Percentiles rank a stretch among this genome's conserved stretches.
These are phyloP conservation scores for Coemansia sp. DNA, from an alignment of 192 early-diverging fungal genomes.

Conservation along the genomic window DNA sequence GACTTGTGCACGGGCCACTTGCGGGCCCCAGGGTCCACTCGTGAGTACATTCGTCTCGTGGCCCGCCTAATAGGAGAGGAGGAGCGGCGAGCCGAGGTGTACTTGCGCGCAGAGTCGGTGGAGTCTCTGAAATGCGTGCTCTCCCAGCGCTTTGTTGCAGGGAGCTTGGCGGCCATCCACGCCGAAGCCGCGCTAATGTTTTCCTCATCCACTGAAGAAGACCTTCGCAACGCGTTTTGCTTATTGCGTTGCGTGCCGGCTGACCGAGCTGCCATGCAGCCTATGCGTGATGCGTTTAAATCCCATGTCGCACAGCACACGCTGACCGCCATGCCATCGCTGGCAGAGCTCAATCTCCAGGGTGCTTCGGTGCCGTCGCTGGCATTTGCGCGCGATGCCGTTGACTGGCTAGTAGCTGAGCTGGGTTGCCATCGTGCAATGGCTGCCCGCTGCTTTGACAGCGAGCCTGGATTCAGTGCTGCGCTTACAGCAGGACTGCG, in stretches of 20 bases:
- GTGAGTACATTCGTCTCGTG: slow-evolving; percentile 91
- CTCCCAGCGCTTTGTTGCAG: slow-evolving; percentile 75
- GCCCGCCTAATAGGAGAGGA: slow-evolving; percentile 64
- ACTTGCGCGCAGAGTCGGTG: slow-evolving; percentile 70
- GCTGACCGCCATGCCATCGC: slow-evolving; percentile 66
- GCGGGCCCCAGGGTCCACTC: slow-evolving; percentile 74
- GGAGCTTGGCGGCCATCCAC: slow-evolving; percentile 70
- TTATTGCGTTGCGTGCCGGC: slow-evolving; percentile 64
- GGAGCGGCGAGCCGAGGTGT: slow-evolving; percentile 73
- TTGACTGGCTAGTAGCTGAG: not conserved
- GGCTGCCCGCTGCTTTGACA: not conserved
- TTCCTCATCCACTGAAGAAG: slow-evolving; percentile 72
- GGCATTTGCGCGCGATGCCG: not conserved
- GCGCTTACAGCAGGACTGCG: not conserved
- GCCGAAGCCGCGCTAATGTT: slow-evolving; percentile 80
- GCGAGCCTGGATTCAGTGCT: not conserved
- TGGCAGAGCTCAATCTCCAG: slow-evolving; percentile 53
- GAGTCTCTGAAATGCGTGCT: slow-evolving; percentile 67
- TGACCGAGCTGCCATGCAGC: slow-evolving; percentile 62
- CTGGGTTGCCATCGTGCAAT: not conserved
- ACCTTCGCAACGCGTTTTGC: slow-evolving; percentile 81
- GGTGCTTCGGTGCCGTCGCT: not conserved
- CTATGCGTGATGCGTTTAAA: slow-evolving; percentile 74
- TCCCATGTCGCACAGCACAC: slow-evolving; percentile 73
- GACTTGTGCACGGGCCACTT: slow-evolving; percentile 71